Base-by-base conservation (phyloP, 306 rosid species). In the Sicyos edulis region DNA sequence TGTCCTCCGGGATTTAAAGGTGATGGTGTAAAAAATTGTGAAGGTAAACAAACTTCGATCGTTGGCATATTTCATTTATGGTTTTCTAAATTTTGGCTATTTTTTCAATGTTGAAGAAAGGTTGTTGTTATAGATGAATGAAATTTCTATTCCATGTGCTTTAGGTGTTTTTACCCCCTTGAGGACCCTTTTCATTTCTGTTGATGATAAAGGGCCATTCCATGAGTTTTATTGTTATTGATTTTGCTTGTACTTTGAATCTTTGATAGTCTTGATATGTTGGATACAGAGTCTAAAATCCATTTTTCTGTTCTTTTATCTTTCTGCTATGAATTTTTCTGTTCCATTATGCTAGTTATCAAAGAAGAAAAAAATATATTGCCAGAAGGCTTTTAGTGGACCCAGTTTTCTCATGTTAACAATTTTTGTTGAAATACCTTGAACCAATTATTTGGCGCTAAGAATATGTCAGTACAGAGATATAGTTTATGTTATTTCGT, bases 1-100 rank as follows among this genome's bases (percentile, higher is more conserved):
- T 93, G 98, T 78, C 98, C 98, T 78, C 56, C 76, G 24, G 98
- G 98, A 74, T 90, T 93, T 83, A 88, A 44, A 76, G 98, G 96
- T 6, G 95, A 93, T 45, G 98, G 98, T 74, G 84, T 90, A 66
- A 88, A 85, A 76, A 85, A 71, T 80, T 93, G 98, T 68, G 87
- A 21, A 72, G 98, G 98, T 93, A 84, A 89, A 77, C 47, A 21
- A 53, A 70, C 50, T 70, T 75, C 58, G 37, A 49, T 6, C 44
- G 57, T 52, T 51, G 51, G 3, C 15, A 0, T 32, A 49, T 16
- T 52, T 8, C 54, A 10, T 82, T 62, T 5, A 24, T 47, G 57
- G 22, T 60, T 74, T 52, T n/a, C 49, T 21, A 52, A 50, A 29
- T 8, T 52, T 50, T 32, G 74, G 61, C n/a, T 45, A 8, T 13